These are phyloP conservation scores for Phylloboletellus chloephorus DNA, from an alignment of 1,284 basidiomycete genomes.

Conservation along the genomic window DNA sequence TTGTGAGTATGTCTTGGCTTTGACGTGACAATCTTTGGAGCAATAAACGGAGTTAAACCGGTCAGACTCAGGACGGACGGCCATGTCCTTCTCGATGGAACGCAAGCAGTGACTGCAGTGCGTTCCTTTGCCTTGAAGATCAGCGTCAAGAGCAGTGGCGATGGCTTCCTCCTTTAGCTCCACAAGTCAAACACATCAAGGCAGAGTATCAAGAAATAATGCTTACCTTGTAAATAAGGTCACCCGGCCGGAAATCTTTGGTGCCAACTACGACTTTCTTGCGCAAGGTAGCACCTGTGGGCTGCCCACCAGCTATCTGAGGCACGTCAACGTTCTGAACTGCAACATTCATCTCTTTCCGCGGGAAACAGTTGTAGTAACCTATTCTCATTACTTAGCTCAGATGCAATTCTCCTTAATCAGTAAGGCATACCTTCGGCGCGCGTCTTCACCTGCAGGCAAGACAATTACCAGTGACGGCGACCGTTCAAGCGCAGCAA, in stretches of 20 bases:
- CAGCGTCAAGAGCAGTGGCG: conserved; percentile 61
- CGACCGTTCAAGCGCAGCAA: conserved; percentile 17
- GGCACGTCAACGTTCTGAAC: conserved; percentile 43
- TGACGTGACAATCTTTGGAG: conserved; percentile 58
- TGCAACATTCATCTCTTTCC: conserved; percentile 61
- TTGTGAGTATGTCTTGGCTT: conserved; percentile 55
- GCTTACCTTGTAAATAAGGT: conserved; percentile 67
- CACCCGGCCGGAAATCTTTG: conserved; percentile 63
- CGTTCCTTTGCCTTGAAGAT: conserved; percentile 58
- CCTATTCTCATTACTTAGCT: conserved; percentile 42
- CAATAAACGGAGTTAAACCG: conserved; percentile 61
- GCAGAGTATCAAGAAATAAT: background rate
- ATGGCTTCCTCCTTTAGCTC: conserved; percentile 60
- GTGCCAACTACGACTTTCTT: conserved; percentile 60
- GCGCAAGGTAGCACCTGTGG: conserved; percentile 30
- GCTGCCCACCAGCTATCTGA: conserved; percentile 18
- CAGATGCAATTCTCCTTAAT: conserved; percentile 19
- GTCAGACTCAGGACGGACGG: conserved; percentile 45
- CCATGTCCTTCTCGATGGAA: conserved; percentile 40
- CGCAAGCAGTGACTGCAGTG: conserved; percentile 72
- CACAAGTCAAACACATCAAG: conserved; percentile 5
- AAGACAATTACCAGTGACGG: conserved; percentile 13
- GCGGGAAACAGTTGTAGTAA: conserved; percentile 71
- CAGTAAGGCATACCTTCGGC: conserved; percentile 64
- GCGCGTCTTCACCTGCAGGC: conserved; percentile 52